Base-by-base conservation (phyloP, 305 asterid species). In the Lippia alba region DNA sequence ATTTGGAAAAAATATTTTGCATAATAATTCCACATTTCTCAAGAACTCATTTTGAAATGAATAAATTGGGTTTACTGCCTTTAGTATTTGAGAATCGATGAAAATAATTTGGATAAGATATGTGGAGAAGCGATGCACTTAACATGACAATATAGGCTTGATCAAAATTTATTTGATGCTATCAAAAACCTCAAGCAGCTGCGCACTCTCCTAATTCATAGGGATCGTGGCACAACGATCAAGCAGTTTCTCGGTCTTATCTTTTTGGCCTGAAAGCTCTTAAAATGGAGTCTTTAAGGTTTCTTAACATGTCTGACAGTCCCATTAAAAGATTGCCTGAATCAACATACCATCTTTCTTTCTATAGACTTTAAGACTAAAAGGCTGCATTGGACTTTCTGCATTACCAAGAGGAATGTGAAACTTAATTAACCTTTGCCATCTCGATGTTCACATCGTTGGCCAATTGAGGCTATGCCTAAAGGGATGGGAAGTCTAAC, bases 11-110 rank as follows among this genome's bases (percentile, higher is more conserved):
- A 70, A 18, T 79, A 80, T 64, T 86, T 86, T 78, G 81, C 81
- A 33, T 86, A 86, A 55, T 86, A 56, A 86, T 61, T 81, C 91
- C 1, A 75, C 78, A 39, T 86, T 86, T 59, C 87, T 89, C 0
- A 69, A 78, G 55, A 72, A 76, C 57, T 65, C 83, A 80, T 46
- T 80, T 76, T 72, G 77, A 77, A 49, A 62, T 51, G 48, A 67
- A 62, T 67, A 82, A 84, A 69, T 61, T 86, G 75, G 85, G 82
- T 40, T 72, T 75, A 49, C 70, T 78, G 40, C n/a, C n/a, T n/a
- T n/a, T n/a, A n/a, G n/a, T n/a, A 82, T 70, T 12, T 58, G 9
- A 69, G 81, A 65, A 61, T 75, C 12, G 61, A 20, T 10, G 74
- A 63, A 69, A 24, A 41, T 44, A 40, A 75, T 55, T 48, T 64